A percentile compares a stretch with the other conserved stretches of the same genome.
Evolutionary conservation across 179 eudicot species (phyloP).

Genomic region (Vitellaria paradoxa): DNA sequence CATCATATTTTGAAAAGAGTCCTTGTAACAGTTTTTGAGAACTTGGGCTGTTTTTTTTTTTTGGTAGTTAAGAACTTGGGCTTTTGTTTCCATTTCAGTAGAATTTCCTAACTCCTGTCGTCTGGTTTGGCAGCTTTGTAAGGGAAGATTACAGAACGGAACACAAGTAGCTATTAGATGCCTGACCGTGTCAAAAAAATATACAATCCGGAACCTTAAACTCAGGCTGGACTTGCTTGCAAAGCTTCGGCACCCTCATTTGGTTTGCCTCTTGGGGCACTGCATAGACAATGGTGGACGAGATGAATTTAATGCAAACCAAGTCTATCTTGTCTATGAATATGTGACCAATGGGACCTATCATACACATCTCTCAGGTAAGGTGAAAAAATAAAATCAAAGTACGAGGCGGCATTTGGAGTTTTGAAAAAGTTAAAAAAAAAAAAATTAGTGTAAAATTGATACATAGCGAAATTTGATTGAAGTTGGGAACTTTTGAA

Average conservation of each 20-base stretch:
- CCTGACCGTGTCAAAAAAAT: conserved; percentile 52
- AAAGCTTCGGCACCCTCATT: conserved; percentile 78
- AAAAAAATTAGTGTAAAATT: too few species aligned
- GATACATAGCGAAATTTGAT: too few species aligned
- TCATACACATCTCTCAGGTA: conserved; percentile 64
- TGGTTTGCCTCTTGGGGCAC: conserved; percentile 88
- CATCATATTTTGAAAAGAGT: too few species aligned
- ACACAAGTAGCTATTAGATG: conserved; percentile 68
- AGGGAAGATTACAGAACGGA: conserved; percentile 74
- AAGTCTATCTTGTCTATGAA: conserved; percentile 78
- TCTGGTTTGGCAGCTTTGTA: conserved; percentile 50
- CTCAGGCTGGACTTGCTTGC: conserved; percentile 79
- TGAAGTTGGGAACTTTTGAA: too few species aligned
- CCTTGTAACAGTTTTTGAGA: too few species aligned
- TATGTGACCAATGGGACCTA: conserved; percentile 70
- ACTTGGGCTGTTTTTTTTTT: too few species aligned
- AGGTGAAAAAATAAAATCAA: conserved; percentile 7
- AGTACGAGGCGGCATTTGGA: not conserved
- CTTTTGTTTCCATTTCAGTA: not conserved
- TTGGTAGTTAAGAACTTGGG: not conserved
- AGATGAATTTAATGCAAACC: conserved; percentile 46
- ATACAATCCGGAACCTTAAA: conserved; percentile 62
- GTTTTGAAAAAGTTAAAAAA: too few species aligned
- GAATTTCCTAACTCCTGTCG: not conserved
- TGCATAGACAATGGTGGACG: conserved; percentile 56